Conservation (phyloP, 2,329 filamentous ascomycete genomes). For the Bipolaris oryzae region DNA sequence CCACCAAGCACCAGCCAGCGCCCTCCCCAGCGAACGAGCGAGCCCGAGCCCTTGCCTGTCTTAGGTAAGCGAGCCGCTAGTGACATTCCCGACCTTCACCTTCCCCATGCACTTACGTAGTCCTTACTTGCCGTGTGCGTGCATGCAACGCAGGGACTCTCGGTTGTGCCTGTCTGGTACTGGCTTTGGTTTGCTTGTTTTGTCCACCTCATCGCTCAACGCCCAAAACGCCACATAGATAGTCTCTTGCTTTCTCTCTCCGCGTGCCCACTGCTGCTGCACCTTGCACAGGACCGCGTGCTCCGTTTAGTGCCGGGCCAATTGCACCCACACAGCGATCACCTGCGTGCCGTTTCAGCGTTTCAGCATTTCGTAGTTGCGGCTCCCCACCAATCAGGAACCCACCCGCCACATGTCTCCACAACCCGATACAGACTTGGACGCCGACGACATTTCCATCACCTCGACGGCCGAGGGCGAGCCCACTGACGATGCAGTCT, state of each 20-base stretch:
- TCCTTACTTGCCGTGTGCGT: not conserved
- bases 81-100: slow-evolving; percentile 1
- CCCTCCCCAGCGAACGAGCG: slow-evolving; percentile 8
- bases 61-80: slow-evolving; percentile 15
- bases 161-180: no score
- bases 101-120: not conserved
- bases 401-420: slow-evolving; percentile 11
- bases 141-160: not conserved
- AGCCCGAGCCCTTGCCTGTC: slow-evolving; percentile 12
- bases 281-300: not conserved
- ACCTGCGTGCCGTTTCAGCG: not conserved
- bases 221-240: not conserved
- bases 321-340: not conserved
- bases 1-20: slow-evolving; percentile 16
- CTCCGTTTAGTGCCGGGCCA: not conserved
- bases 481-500: slow-evolving; percentile 9
- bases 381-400: slow-evolving; percentile 20
- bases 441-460: slow-evolving; percentile 61
- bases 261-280: not conserved
- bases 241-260: not conserved
- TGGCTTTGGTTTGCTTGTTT: not conserved
- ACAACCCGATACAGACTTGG: slow-evolving; percentile 20
- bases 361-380: not conserved
- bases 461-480: slow-evolving; percentile 55
- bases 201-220: not conserved